Evolutionary conservation across 345 rosid species (phyloP), one percentile per base, ranked within the genome.

Genomic region (Brassica cretica): DNA sequence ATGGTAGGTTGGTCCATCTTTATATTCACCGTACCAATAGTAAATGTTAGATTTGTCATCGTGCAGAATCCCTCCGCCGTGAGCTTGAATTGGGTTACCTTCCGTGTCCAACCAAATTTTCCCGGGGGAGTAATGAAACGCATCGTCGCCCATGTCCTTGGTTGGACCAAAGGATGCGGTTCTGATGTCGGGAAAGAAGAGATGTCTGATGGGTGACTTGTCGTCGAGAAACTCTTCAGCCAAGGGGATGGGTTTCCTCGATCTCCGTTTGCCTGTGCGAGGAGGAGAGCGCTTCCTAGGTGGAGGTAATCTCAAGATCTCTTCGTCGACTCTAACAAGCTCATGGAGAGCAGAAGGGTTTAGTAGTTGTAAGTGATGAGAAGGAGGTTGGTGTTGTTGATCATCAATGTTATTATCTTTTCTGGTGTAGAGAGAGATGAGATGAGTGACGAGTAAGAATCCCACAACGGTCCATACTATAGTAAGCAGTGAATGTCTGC

Each of bases 151-250:
- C 72, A 79, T 67, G 35, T 82, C 89, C 81, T 81, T 90, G 30
- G 56, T 84, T 0, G 97, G 97, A 75, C 87, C 88, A 72, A 91
- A 32, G 2, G 79, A 3, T 0, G 90, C 89, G 16, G 84, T 87
- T 84, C 78, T 88, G 78, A 84, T 81, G 67, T 53, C 85, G 9
- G 99, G 99, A 76, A 94, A 94, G 85, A 94, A 94, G 0, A 89
- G 80, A 64, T 87, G 84, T 41, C 98, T 84, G 63, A 92, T 86
- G 53, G 87, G 91, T 18, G 98, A 95, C 77, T 90, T 90, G 77
- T 95, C 97, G n/a, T 95, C 97, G 72, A 94, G 97, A 87, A 90
- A 94, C 85, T 94, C 98, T 73, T 94, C 97, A 58, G 91, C 82
- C 66, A 94, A 21, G 72, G 97, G 85, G 41, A 86, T 64, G 63